Conservation (phyloP, 306 rosid species). For the Begonia fuchsioides region DNA sequence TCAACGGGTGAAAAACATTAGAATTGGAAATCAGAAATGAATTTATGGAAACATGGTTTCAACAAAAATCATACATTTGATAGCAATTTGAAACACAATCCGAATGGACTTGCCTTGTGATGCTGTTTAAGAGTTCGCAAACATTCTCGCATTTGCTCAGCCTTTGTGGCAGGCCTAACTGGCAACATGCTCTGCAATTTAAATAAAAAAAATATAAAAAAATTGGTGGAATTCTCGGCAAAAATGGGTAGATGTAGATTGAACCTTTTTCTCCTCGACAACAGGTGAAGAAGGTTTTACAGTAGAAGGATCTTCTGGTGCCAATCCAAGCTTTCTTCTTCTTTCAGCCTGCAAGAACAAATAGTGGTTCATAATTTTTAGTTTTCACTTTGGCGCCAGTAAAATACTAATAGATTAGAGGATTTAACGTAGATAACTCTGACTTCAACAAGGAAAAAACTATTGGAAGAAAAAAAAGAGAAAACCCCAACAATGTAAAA, state of each 20-base stretch:
- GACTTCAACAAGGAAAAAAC: not conserved
- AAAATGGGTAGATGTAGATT: no score
- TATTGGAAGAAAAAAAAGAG: not conserved
- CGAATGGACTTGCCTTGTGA: constrained; percentile 60
- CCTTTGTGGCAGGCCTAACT: constrained; percentile 75
- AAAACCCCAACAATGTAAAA: not conserved
- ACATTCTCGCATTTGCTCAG: constrained; percentile 94
- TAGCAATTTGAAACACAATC: not conserved
- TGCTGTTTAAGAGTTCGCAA: constrained; percentile 83
- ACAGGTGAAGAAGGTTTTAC: constrained; percentile 52
- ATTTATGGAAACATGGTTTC: no score
- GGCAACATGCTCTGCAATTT: constrained; percentile 57
- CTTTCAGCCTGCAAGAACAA: constrained; percentile 15
- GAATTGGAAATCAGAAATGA: no score
- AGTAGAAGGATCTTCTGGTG: constrained; percentile 63
- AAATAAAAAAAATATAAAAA: constrained; percentile 1
- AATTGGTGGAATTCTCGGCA: not conserved
- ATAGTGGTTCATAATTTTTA: no score
- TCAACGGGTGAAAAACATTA: no score
- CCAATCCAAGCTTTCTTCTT: constrained; percentile 79
- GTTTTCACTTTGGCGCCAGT: no score
- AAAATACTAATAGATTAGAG: no score
- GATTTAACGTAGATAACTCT: no score
- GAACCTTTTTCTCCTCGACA: constrained; percentile 84
- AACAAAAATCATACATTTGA: no score